These are phyloP conservation scores for Mesotaenium endlicherianum DNA, from an alignment of 139 green algal genomes.

Conservation along the genomic window DNA sequence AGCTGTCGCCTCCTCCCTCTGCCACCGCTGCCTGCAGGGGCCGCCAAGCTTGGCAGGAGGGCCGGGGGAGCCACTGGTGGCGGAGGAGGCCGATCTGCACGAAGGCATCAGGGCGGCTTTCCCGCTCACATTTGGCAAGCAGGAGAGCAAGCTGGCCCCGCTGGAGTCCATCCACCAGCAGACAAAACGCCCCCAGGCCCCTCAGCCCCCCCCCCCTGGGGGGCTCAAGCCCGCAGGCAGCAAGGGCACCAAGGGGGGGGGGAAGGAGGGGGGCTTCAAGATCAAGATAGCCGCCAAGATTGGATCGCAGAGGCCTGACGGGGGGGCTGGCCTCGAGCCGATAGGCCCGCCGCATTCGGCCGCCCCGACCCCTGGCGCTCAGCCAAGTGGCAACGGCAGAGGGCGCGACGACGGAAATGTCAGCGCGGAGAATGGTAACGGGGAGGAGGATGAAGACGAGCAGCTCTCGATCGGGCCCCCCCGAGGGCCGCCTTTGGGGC, in stretches of 20 bases:
- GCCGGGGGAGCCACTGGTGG: not conserved
- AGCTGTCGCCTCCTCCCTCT: not conserved
- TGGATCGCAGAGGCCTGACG: no score
- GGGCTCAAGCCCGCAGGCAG: no score
- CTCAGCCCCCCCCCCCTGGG: no score
- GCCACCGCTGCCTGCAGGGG: not conserved
- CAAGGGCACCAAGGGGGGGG: no score
- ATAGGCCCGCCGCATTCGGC: no score
- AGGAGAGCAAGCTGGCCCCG: constrained; percentile 24
- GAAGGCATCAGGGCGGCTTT: constrained; percentile 23
- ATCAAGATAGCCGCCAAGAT: no score
- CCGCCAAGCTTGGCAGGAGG: not conserved
- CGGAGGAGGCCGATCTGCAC: constrained; percentile 34
- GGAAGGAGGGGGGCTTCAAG: not conserved
- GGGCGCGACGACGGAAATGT: no score
- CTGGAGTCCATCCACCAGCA: constrained; percentile 17
- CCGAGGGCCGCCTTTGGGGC: not conserved
- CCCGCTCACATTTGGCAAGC: constrained; percentile 30
- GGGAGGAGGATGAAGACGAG: not conserved
- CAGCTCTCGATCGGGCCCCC: not conserved
- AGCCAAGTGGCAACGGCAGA: no score
- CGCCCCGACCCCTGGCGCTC: no score
- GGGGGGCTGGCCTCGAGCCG: no score
- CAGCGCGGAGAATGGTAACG: no score
- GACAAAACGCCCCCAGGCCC: no score